Base-by-base conservation (phyloP, 1,284 basidiomycete genomes). In the Boletus hoseneyae region DNA sequence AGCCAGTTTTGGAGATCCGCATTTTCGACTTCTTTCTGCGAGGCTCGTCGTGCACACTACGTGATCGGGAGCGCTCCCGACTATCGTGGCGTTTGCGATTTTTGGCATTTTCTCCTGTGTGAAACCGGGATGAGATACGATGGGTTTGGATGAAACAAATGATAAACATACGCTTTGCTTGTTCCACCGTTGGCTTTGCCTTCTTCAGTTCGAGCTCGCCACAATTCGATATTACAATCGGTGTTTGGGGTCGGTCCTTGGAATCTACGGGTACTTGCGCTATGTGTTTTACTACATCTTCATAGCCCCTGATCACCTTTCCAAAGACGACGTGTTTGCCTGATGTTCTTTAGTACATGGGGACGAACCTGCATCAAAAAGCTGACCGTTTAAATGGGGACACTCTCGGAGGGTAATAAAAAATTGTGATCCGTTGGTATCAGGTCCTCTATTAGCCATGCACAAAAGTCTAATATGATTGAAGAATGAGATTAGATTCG, bases 251-350 rank as follows among this genome's bases (percentile, higher is more conserved):
- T 4, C 85, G 75, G 68, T 85, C 76, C 73, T 85, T 83, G 60
- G 77, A 75, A 68, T 92, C 82, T 43, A 85, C 74, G 47, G 82
- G 72, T 18, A 86, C 71, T 23, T 76, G 67, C 1, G 74, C 73
- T 23, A 89, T 72, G 55, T 72, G 78, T 51, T 74, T 56, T 18
- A 87, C 67, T 32, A 85, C 76, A 0, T 84, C 79, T 10, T 80
- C 78, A 56, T 78, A 85, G 35, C 84, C 83, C 25, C 73, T 75
- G 46, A 86, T 73, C 38, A 85, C 80, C 41, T 70, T 75, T 29
- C 85, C 85, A 61, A 91, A 90, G 8, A 90, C 87, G 53, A 89
- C 86, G 62, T 91, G 88, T 67, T 88, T 90, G 29, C 87, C 83
- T 77, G 51, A 7, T 38, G 16, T n/a, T 40, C 25, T 67, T 57